Evolutionary conservation across 768 basidiomycete species (phyloP).

Genomic region (Tylopilus cervinicoccineus): DNA sequence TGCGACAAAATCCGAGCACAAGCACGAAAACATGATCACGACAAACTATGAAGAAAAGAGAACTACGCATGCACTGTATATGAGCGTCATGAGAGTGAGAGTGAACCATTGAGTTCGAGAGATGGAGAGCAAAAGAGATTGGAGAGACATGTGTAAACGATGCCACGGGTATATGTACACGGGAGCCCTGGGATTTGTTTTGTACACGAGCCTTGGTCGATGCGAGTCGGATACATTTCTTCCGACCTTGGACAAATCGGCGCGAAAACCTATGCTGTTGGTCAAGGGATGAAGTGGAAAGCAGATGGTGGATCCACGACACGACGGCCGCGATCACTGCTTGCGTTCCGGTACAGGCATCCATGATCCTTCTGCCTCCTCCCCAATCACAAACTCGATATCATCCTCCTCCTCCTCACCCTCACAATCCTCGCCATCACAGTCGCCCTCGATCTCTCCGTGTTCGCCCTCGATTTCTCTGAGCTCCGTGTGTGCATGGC

Average conservation of each 20-base stretch:
- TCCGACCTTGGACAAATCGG: constrained; percentile 11
- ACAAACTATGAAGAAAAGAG: not conserved
- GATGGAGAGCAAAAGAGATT: constrained; percentile 7
- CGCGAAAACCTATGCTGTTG: constrained; percentile 7
- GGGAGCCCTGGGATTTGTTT: constrained; percentile 4
- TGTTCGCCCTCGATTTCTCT: constrained; percentile 17
- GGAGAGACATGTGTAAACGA: too few species aligned
- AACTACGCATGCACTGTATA: constrained; percentile 16
- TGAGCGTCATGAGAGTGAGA: not conserved
- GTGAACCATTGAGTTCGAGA: constrained; percentile 8
- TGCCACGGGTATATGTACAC: constrained; percentile 19
- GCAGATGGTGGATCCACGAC: not conserved
- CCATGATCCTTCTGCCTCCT: constrained; percentile 39
- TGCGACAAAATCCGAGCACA: not conserved
- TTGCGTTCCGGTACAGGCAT: constrained; percentile 33
- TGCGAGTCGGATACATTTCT: constrained; percentile 15
- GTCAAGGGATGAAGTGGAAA: constrained; percentile 2
- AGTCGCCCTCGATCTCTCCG: constrained; percentile 25
- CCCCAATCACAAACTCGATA: constrained; percentile 67
- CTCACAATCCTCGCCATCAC: constrained; percentile 34
- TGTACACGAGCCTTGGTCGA: constrained; percentile 3
- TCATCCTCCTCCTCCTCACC: constrained; percentile 67
- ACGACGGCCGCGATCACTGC: constrained; percentile 5
- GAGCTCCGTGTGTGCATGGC: constrained; percentile 1
- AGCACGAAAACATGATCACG: not conserved